Evolutionary conservation across 1,139 yeast genomes (phyloP).

Genomic region (Arxiozyma slooffiae): DNA sequence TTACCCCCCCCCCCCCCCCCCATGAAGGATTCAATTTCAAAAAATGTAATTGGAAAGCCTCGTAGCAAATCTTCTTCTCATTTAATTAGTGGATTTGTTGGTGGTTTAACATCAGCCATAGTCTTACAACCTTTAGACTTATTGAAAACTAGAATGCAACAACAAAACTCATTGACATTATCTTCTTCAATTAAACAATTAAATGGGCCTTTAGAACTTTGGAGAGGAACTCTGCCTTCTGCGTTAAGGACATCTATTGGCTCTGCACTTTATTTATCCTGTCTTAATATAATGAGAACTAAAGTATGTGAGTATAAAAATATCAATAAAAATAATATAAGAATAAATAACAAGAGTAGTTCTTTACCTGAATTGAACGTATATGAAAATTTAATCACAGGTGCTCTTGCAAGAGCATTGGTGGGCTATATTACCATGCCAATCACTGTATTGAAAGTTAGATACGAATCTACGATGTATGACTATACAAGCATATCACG

Average conservation of each 20-base stretch:
- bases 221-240: constrained; percentile 93
- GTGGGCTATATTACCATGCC: constrained; percentile 96
- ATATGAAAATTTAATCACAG: constrained; percentile 61
- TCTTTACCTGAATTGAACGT: constrained; percentile 63
- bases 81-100: constrained; percentile 71
- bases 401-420: constrained; percentile 67
- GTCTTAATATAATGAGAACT: constrained; percentile 53
- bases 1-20: neutral
- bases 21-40: neutral
- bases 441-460: constrained; percentile 82
- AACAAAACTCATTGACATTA: constrained; percentile 39
- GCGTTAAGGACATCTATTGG: constrained; percentile 86
- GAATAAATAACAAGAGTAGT: constrained; percentile 14
- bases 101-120: constrained; percentile 78
- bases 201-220: constrained; percentile 45
- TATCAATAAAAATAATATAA: neutral
- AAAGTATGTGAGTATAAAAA: constrained; percentile 35
- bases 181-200: constrained; percentile 40
- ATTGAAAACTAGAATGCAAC: constrained; percentile 83
- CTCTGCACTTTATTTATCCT: constrained; percentile 73
- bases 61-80: constrained; percentile 35
- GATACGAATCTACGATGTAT: constrained; percentile 74
- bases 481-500: constrained; percentile 55
- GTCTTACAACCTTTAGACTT: constrained; percentile 84
- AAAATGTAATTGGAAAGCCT: neutral